Base-by-base conservation (phyloP, 768 basidiomycete species). In the Lactarius sanguifluus region DNA sequence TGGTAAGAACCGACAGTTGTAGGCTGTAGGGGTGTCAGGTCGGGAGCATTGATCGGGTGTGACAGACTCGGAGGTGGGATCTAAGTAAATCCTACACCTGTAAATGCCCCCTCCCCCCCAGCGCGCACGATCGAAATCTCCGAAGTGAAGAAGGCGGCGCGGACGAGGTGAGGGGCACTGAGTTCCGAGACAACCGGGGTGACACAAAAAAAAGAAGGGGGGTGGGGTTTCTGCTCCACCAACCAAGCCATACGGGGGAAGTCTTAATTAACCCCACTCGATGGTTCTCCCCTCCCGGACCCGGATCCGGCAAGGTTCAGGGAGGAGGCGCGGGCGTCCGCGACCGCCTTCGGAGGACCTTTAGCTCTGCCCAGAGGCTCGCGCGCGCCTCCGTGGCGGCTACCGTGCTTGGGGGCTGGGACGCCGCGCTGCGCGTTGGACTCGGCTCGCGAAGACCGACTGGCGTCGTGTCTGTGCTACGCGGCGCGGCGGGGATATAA, bases 381-480 rank as follows among this genome's bases (percentile, higher is more conserved):
- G 41, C 57, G 41, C 68, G 64, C 7, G 66, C 63, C n/a, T 57
- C 50, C 16, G 38, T 43, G 28, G 64, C 41, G 32, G 25, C 45
- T 5, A n/a, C 59, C 1, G 68, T 50, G 43, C 56, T 66, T 7
- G 30, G 23, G 2, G 69, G 64, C 56, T 73, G 70, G 18, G 72
- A 70, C 58, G 69, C 69, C 40, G 61, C 68, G 45, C 62, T 69
- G 45, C 75, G 77, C 56, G 76, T 72, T 4, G 81, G 80, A 68
- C 82, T 82, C 16, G 76, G 69, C 28, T 76, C 75, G 12, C 79
- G 79, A 28, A 67, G 68, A 61, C 70, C 64, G 16, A 5, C 38
- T 68, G 13, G 72, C 72, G 52, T 67, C 77, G 76, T n/a, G 72
- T 73, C 61, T 73, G 72, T 45, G 45, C 54, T 50, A 10, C 47